Evolutionary conservation across 768 basidiomycete genomes (phyloP), one percentile per base, ranked within the genome.

Genomic region (Chalciporus chontae): DNA sequence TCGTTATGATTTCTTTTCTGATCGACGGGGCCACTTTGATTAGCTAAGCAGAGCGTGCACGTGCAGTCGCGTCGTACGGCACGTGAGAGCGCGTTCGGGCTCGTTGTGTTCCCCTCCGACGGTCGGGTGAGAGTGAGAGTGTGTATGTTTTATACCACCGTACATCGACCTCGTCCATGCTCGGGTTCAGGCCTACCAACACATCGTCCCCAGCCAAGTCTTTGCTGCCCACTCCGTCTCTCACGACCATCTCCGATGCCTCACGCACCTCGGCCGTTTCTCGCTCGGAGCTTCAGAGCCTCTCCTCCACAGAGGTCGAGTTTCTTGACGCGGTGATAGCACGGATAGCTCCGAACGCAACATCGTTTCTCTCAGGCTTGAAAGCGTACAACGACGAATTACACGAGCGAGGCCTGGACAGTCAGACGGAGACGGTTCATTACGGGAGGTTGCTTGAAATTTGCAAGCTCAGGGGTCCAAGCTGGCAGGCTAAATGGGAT

Each of bases 391-490:
- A 84, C 60, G 83, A 87, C 49, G 79, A 91, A 18, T 70, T 93
- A 19, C 77, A 78, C 50, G 85, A 87, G 56, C 77, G 83, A 2
- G 85, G 85, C 3, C 68, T 92, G n/a, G 87, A 91, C 53, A 77
- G 84, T 18, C 81, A 84, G 54, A 73, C 78, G 8, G 91, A 92
- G 64, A 87, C 88, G 9, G 73, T 84, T 4, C 89, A 86, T 61
- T 94, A 93, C 64, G 81, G 83, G 17, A 87, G 90, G 64, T 67
- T 94, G 26, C 69, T 94, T 51, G 91, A 93, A 65, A 72, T 94
- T 3, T 88, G 88, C 40, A 89, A 87, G 37, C 62, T 93, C 58
- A 87, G 83, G 68, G 92, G 88, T 9, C 74, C 73, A 49, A 85
- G 79, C 61, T 94, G 91, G 90, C 79, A 75, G 26, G 85, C 82